phyloP scores from a whole-genome alignment of 2,329 filamentous ascomycete species.

The Beauveria bassiana region DNA sequence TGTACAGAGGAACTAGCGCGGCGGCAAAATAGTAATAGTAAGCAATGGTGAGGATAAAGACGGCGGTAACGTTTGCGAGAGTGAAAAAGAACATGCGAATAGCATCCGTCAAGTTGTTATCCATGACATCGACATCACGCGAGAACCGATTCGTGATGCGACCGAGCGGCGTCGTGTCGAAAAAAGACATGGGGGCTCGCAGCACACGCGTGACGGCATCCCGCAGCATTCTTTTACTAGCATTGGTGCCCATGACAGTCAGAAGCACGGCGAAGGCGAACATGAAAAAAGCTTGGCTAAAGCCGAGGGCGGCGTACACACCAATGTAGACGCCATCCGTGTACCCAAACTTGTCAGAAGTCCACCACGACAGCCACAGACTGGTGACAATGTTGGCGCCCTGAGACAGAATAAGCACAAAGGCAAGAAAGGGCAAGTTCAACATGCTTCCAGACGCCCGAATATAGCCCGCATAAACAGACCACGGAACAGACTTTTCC shows the following conservation, averaged over 20 bases:
- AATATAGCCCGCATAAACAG: slow-evolving; percentile 72
- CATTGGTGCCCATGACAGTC: slow-evolving; percentile 70
- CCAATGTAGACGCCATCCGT: slow-evolving; percentile 65
- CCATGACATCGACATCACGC: slow-evolving; percentile 93
- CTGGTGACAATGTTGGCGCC: slow-evolving; percentile 81
- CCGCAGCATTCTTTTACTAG: slow-evolving; percentile 75
- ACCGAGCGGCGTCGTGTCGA: slow-evolving; percentile 91
- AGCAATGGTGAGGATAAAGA: slow-evolving; percentile 87
- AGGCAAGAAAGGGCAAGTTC: slow-evolving; percentile 55
- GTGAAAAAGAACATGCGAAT: slow-evolving; percentile 92
- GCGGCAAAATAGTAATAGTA: slow-evolving; percentile 83
- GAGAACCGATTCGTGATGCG: slow-evolving; percentile 96
- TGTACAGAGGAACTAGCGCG: slow-evolving; percentile 54
- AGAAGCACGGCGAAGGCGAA: slow-evolving; percentile 75
- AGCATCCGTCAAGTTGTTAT: slow-evolving; percentile 81
- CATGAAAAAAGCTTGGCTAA: slow-evolving; percentile 62
- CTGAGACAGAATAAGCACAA: slow-evolving; percentile 64
- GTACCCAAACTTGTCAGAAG: slow-evolving; percentile 65
- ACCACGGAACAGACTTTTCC: slow-evolving; percentile 69
- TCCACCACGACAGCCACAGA: slow-evolving; percentile 94
- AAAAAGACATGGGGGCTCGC: slow-evolving; percentile 79
- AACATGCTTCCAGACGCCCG: slow-evolving; percentile 64
- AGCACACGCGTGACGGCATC: slow-evolving; percentile 70
- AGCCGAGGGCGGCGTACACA: slow-evolving; percentile 63
- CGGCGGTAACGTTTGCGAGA: slow-evolving; percentile 69